phyloP scores from a whole-genome alignment of 805 yeast genomes.

The Wickerhamiella azyma region DNA sequence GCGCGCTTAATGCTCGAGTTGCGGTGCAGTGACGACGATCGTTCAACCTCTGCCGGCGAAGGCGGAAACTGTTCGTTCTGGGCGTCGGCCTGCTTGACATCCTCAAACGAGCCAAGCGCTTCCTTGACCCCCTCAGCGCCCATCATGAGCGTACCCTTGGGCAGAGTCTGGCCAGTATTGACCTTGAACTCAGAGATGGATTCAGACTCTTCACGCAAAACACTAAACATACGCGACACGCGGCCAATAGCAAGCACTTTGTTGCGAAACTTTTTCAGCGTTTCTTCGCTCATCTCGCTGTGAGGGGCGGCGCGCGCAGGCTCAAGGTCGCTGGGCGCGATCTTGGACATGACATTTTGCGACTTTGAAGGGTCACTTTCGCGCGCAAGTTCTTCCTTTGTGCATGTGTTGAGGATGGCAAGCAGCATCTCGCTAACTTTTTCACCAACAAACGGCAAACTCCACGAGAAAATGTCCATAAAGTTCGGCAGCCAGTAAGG shows the following conservation, averaged over 20 bases:
- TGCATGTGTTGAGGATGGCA: conserved; percentile 79
- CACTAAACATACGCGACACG: conserved; percentile 81
- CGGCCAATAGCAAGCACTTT: conserved; percentile 94
- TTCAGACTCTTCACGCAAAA: conserved; percentile 78
- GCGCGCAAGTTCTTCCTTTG: conserved; percentile 65
- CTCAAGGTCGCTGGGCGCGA: conserved; percentile 9
- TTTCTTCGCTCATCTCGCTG: conserved; percentile 16
- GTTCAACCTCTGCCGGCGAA: conserved; percentile 39
- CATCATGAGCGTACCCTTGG: conserved; percentile 71
- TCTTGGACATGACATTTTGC: conserved; percentile 6
- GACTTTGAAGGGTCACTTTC: not conserved
- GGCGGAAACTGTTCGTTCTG: conserved; percentile 88
- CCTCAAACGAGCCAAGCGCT: conserved; percentile 61
- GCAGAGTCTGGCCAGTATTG: conserved; percentile 61
- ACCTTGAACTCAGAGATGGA: conserved; percentile 67
- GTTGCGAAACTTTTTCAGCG: conserved; percentile 34
- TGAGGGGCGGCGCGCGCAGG: not conserved
- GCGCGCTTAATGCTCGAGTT: conserved; percentile 21
- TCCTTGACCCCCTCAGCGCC: conserved; percentile 69
- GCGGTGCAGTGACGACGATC: conserved; percentile 34
- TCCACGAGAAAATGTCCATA: conserved; percentile 97
- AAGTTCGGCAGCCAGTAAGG: conserved; percentile 96
- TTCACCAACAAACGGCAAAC: conserved; percentile 93
- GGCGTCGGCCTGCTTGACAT: conserved; percentile 67
- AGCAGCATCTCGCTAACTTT: conserved; percentile 88